Evolutionary conservation across 2,329 filamentous ascomycete genomes (phyloP).

Genomic region (Hawksworthiomyces lignivorus): DNA sequence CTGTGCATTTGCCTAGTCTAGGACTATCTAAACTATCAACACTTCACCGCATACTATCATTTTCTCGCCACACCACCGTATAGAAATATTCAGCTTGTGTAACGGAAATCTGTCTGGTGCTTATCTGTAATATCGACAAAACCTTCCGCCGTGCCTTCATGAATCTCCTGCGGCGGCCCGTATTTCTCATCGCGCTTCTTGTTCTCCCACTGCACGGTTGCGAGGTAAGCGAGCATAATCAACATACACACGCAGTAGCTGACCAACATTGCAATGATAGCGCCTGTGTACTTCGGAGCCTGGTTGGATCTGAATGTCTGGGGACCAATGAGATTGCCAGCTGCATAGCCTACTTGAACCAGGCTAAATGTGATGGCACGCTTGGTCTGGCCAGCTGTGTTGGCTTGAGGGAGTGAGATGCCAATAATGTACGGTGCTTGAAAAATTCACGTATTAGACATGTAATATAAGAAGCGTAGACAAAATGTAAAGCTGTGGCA

Average conservation of each 20-base stretch:
- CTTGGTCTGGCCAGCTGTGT: constrained; percentile 13
- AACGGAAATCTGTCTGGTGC: constrained; percentile 21
- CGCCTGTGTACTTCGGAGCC: constrained; percentile 43
- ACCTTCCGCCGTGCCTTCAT: constrained; percentile 17
- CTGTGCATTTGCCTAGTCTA: no score
- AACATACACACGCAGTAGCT: constrained; percentile 35
- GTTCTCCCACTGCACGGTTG: constrained; percentile 31
- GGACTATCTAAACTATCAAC: no score
- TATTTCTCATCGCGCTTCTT: constrained; percentile 25
- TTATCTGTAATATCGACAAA: constrained; percentile 24
- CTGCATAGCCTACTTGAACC: constrained; percentile 22
- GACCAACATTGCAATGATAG: constrained; percentile 47
- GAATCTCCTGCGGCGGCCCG: constrained; percentile 11
- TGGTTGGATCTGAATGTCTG: constrained; percentile 48
- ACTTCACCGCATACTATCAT: no score
- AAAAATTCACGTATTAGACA: not conserved
- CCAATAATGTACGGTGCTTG: constrained; percentile 12
- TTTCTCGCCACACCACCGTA: no score
- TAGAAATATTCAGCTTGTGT: constrained; percentile 19
- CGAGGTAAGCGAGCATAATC: constrained; percentile 38
- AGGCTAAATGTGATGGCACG: constrained; percentile 1
- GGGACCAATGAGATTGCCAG: constrained; percentile 49
- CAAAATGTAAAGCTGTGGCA: not conserved
- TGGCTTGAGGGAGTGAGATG: constrained; percentile 13
- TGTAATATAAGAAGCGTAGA: not conserved